These are phyloP conservation scores for Monosporozyma solicola DNA, from an alignment of 805 yeast genomes.

Conservation along the genomic window DNA sequence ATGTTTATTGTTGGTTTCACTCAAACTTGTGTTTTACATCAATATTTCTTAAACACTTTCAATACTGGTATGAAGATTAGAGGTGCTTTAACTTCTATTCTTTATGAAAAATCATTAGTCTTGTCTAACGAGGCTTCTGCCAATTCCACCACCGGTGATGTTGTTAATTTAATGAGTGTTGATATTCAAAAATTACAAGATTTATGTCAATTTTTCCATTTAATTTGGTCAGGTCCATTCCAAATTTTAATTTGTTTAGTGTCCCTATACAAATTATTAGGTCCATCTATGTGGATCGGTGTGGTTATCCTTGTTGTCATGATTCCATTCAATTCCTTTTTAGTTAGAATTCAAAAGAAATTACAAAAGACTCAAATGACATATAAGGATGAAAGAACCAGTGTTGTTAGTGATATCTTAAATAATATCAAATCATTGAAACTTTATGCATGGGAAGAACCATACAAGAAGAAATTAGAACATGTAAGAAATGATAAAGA, in stretches of 20 bases:
- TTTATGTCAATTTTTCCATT: conserved; percentile 64
- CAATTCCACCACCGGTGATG: conserved; percentile 77
- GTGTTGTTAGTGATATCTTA: conserved; percentile 78
- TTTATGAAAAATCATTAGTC: conserved; percentile 59
- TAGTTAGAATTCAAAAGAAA: conserved; percentile 58
- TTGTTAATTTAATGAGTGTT: conserved; percentile 89
- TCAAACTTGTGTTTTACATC: conserved; percentile 73
- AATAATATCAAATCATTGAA: conserved; percentile 89
- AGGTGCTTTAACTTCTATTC: conserved; percentile 55
- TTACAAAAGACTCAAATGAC: conserved; percentile 83
- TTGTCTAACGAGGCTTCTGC: conserved; percentile 66
- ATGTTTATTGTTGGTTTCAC: conserved; percentile 71
- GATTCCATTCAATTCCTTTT: conserved; percentile 67
- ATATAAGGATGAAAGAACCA: conserved; percentile 84
- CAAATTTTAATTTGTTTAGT: conserved; percentile 69
- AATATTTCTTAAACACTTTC: conserved; percentile 65
- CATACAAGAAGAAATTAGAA: conserved; percentile 64
- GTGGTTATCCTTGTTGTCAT: conserved; percentile 66
- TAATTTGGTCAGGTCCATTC: conserved; percentile 90
- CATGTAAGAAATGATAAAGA: conserved; percentile 85
- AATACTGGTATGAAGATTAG: conserved; percentile 71
- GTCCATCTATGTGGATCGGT: conserved; percentile 95
- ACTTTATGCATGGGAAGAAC: conserved; percentile 91
- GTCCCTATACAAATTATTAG: conserved; percentile 64
- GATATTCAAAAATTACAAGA: conserved; percentile 87